Evolutionary conservation across 2,329 filamentous ascomycete genomes (phyloP), one percentile per base, ranked within the genome.

Genomic region (Emergomyces pasteurianus): DNA sequence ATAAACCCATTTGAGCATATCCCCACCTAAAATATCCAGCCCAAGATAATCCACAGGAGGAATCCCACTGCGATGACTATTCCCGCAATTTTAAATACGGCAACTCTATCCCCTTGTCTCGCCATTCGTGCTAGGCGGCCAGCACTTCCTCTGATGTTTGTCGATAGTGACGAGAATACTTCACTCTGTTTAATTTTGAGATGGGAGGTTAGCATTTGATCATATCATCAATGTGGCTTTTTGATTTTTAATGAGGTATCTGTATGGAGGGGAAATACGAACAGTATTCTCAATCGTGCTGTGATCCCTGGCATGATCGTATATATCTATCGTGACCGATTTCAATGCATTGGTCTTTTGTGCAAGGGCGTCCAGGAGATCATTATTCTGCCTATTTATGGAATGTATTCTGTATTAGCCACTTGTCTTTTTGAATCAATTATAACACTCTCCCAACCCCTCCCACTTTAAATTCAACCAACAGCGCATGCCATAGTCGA

Each of bases 291-390:
- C 90, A 67, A 99, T 89, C 65, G 95, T 84, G 66, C 88, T 85
- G 69, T 97, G 92, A 68, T 89, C 85, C 62, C 90, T 85, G 57
- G 94, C 94, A 73, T 94, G 91, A 77, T 97, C 92, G 81, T 97
- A 96, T 71, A 99, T 99, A 78, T 99, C 91, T 66, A 97, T 85
- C 49, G 94, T 99, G 58, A 99, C 90, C 74, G 89, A 89, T 71
- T 92, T 90, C 65, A 99, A 83, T 58, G 91, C 90, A 21, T 89
- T 89, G 60, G 97, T 92, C 78, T 99, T 99, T 66, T 85, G 83
- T 18, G 89, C 88, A 43, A 99, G 87, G 73, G 95, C 91, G 70
- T 92, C 87, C 61, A 99, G 88, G 68, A 92, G 91, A 67, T 89
- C 86, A 77, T 97, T 95, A 79, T 99, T 99, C 77, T 99, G 94